Evolutionary conservation across 139 green algal genomes (phyloP).

Genomic region (Bryopsis sp.): DNA sequence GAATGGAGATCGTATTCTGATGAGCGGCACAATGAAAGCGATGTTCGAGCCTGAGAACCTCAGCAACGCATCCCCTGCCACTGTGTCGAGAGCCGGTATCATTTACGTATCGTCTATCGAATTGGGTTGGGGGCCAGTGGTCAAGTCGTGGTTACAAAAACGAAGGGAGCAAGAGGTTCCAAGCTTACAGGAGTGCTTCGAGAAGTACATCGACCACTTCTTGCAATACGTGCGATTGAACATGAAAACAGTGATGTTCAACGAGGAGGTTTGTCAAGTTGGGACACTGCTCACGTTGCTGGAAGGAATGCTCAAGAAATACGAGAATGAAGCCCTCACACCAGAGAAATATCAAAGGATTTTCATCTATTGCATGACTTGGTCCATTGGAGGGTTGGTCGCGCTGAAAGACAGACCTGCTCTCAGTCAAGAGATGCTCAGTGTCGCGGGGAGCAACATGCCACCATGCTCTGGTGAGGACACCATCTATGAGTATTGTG

Average conservation of each 20-base stretch:
- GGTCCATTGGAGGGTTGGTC: slow-evolving; percentile 78
- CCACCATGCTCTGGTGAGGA: slow-evolving; percentile 42
- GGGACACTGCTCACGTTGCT: slow-evolving; percentile 75
- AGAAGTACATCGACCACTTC: slow-evolving; percentile 66
- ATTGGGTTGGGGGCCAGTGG: slow-evolving; percentile 81
- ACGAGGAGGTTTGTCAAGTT: slow-evolving; percentile 72
- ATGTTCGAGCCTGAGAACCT: slow-evolving; percentile 95
- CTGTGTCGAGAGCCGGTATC: slow-evolving; percentile 86
- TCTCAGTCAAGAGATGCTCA: slow-evolving; percentile 60
- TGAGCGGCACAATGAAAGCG: slow-evolving; percentile 84
- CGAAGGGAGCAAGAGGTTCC: slow-evolving; percentile 41
- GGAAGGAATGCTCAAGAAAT: slow-evolving; percentile 43
- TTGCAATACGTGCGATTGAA: slow-evolving; percentile 69
- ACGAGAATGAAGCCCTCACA: slow-evolving; percentile 26
- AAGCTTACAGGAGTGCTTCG: slow-evolving; percentile 62
- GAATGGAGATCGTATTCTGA: slow-evolving; percentile 92
- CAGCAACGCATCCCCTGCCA: slow-evolving; percentile 87
- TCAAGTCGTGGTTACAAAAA: slow-evolving; percentile 68
- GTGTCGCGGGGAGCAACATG: slow-evolving; percentile 33
- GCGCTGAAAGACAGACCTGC: slow-evolving; percentile 52
- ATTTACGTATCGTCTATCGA: slow-evolving; percentile 88
- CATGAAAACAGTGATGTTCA: slow-evolving; percentile 73
- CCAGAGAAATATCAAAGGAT: slow-evolving; percentile 62
- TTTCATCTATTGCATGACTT: slow-evolving; percentile 81
- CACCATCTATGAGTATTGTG: slow-evolving; percentile 82